These are phyloP conservation scores for Exophiala lecanii-corni DNA, from an alignment of 2,329 filamentous ascomycete species.

Conservation along the genomic window DNA sequence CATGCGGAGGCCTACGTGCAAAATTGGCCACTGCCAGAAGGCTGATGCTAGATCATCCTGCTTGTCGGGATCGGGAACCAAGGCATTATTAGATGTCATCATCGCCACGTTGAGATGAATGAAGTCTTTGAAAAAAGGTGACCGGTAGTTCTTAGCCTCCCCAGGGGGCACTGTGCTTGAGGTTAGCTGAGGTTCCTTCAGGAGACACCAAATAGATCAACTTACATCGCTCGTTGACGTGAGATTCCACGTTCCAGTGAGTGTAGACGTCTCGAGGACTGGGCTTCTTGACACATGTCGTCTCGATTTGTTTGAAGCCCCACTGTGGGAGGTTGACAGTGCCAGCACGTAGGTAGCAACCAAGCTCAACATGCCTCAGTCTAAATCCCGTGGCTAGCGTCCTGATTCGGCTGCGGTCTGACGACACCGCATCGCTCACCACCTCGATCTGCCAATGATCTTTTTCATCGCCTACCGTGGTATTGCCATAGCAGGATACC, in stretches of 20 bases:
- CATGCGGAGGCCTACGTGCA: slow-evolving; percentile 95
- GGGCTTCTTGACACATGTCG: slow-evolving; percentile 89
- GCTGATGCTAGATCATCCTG: slow-evolving; percentile 95
- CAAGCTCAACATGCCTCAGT: slow-evolving; percentile 72
- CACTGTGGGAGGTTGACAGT: slow-evolving; percentile 96
- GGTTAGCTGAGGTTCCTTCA: slow-evolving; percentile 30
- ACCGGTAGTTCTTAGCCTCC: slow-evolving; percentile 89
- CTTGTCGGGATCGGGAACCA: slow-evolving; percentile 97
- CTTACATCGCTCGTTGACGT: slow-evolving; percentile 89
- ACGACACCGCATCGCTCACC: slow-evolving; percentile 79
- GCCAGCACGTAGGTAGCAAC: slow-evolving; percentile 90
- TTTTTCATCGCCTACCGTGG: slow-evolving; percentile 92
- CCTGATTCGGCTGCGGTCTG: slow-evolving; percentile 76
- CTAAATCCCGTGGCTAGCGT: slow-evolving; percentile 93
- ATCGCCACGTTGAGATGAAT: slow-evolving; percentile 97
- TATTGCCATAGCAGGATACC: slow-evolving; percentile 93
- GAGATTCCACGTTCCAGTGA: slow-evolving; percentile 97
- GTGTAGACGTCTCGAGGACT: slow-evolving; percentile 90
- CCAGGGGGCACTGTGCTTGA: slow-evolving; percentile 70
- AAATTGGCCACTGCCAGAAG: slow-evolving; percentile 98
- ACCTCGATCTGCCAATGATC: slow-evolving; percentile 97
- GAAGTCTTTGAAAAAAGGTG: slow-evolving; percentile 95
- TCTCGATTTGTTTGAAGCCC: slow-evolving; percentile 99
- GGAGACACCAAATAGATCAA: slow-evolving; percentile 24
- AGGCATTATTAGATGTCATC: slow-evolving; percentile 99